Percentiles rank a stretch among this genome's conserved stretches.
phyloP scores from a whole-genome alignment of 305 asterid species.

The Euphrasia arctica region DNA sequence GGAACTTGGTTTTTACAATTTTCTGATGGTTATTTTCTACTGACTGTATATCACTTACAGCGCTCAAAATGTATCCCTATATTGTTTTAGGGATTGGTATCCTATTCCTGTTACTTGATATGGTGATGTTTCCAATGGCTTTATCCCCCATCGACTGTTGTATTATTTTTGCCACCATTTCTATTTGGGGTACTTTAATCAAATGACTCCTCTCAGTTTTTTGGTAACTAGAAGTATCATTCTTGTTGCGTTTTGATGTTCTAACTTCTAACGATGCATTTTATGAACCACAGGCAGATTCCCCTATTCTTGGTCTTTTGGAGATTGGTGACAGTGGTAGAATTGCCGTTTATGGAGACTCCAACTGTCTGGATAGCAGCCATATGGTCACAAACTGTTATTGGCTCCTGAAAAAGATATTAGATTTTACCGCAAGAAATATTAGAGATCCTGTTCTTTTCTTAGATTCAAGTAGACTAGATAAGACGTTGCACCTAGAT shows the following conservation, averaged over 20 bases:
- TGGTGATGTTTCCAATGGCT: slow-evolving; percentile 6
- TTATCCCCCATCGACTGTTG: background rate
- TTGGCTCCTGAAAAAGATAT: slow-evolving; percentile 84
- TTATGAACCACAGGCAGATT: slow-evolving; percentile 61
- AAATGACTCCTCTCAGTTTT: background rate
- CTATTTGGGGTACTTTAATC: background rate
- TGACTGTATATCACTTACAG: slow-evolving; percentile 12
- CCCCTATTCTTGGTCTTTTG: slow-evolving; percentile 90
- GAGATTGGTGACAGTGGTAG: slow-evolving; percentile 66
- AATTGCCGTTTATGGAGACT: slow-evolving; percentile 85
- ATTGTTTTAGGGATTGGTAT: background rate
- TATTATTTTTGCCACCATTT: background rate
- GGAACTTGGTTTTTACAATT: background rate
- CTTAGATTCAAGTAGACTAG: slow-evolving; percentile 58
- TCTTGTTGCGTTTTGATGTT: slow-evolving; percentile 4
- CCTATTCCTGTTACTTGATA: background rate
- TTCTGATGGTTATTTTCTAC: background rate
- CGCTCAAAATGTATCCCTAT: slow-evolving; percentile 5
- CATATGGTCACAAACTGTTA: slow-evolving; percentile 98
- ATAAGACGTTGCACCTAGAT: slow-evolving; percentile 57
- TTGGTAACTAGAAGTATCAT: background rate
- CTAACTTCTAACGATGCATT: slow-evolving; percentile 26
- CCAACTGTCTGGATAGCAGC: slow-evolving; percentile 98
- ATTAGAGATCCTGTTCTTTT: slow-evolving; percentile 74
- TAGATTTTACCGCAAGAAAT: slow-evolving; percentile 66